Base-by-base conservation (phyloP, 345 rosid species). In the Moringa oleifera region DNA sequence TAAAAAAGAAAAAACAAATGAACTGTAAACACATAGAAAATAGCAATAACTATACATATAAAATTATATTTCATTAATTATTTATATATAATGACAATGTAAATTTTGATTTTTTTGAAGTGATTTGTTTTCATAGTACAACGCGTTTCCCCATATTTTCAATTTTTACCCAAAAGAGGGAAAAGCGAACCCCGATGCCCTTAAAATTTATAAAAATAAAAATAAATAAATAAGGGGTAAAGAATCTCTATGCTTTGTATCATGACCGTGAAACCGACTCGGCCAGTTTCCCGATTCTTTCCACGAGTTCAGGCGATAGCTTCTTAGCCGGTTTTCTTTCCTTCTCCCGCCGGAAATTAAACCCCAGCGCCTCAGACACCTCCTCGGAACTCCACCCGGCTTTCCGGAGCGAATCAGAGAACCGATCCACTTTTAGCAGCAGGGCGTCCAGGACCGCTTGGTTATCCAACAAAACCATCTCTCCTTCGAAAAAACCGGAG, bases 361-460 rank as follows among this genome's bases (percentile, higher is more conserved):
- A 88, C 7, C 95, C 88, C 1, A 94, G 62, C 0, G 89, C 96
- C 20, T 94, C 97, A 57, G 97, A 85, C 0, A 94, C 97, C 62
- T 94, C 97, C 18, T 94, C 99, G 51, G 96, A 83, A 87, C 93
- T 94, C 99, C 99, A 94, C 54, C 99, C 99, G 25, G 95, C 86
- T 71, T 87, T 85, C 0, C 89, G 84, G 54, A 94, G 96, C 19
- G 91, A 78, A 25, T 85, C 96, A 47, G 99, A 87, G 49, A 83
- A 86, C 79, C 99, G 90, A 70, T 88, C 95, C 77, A 84, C 88
- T 80, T 94, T 88, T 61, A 94, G 28, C 28, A 94, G 85, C 57
- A 94, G 74, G 0, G 92, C 93, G 49, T 90, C 99, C 2, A 85
- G 73, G 13, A 85, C 89, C 24, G 89, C 90, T 68, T 90, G 95